Conservation (phyloP, 345 rosid species). For the Salix arbutifolia region DNA sequence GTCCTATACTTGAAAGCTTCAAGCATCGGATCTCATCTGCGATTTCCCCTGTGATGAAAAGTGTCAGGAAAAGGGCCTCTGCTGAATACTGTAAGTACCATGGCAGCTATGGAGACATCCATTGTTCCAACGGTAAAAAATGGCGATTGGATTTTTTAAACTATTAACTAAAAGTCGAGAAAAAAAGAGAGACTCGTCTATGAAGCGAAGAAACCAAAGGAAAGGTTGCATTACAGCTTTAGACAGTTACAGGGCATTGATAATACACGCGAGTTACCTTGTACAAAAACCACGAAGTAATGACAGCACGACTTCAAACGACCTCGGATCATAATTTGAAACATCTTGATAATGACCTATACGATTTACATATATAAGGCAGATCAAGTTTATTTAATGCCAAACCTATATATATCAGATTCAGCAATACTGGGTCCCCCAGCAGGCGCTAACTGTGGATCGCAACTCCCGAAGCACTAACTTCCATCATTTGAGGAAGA, state of each 20-base stretch:
- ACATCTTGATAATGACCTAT: background rate
- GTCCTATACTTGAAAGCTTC: too few species aligned
- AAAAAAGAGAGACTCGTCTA: background rate
- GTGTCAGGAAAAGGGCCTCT: too few species aligned
- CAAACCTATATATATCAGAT: background rate
- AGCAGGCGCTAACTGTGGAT: constrained; percentile 39
- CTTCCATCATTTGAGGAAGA: constrained; percentile 45
- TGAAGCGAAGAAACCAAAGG: background rate
- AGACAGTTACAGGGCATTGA: background rate
- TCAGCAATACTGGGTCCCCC: background rate
- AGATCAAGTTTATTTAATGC: background rate
- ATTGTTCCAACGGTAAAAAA: background rate
- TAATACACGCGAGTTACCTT: background rate
- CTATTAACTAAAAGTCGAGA: background rate
- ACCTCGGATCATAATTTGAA: background rate
- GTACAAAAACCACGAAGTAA: constrained; percentile 5
- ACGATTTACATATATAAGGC: background rate
- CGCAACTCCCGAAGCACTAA: constrained; percentile 37
- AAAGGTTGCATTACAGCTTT: background rate
- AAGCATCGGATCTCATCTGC: too few species aligned
- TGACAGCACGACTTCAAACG: background rate
- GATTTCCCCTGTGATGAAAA: too few species aligned
- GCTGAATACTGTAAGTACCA: background rate
- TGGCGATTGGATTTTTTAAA: background rate
- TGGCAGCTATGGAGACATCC: background rate